Conservation (phyloP, 1,284 basidiomycete species). For the Cutaneotrichosporon cyanovorans region DNA sequence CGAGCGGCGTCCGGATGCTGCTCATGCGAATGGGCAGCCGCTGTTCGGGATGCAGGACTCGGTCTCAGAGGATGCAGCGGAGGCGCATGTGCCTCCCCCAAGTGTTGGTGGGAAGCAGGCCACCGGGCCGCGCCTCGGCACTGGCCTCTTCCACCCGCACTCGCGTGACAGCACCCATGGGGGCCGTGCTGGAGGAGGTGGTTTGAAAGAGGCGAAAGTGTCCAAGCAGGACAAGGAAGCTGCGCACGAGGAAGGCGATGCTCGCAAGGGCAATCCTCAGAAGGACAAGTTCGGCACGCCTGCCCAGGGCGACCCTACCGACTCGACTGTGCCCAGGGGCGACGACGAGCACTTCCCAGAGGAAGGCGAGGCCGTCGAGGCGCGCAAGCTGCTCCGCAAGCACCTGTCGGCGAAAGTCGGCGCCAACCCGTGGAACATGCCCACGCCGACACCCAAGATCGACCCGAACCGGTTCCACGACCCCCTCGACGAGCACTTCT, state of each 20-base stretch:
- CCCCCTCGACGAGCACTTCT: conserved; percentile 75
- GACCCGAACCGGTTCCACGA: conserved; percentile 76
- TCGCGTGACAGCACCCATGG: no score
- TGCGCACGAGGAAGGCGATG: conserved; percentile 15
- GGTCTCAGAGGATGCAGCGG: neutral
- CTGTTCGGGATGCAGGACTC: conserved; percentile 24
- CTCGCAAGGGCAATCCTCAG: neutral
- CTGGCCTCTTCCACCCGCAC: no score
- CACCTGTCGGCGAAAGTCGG: conserved; percentile 54
- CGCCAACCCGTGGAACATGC: conserved; percentile 47
- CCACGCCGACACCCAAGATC: conserved; percentile 61
- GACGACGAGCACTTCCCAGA: conserved; percentile 24
- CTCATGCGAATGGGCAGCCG: conserved; percentile 44
- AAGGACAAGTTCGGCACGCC: conserved; percentile 49
- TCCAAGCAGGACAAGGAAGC: conserved; percentile 19
- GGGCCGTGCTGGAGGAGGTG: no score
- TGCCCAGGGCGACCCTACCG: conserved; percentile 51
- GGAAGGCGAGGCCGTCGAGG: conserved; percentile 49
- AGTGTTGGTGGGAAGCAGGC: no score
- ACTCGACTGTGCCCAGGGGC: conserved; percentile 42
- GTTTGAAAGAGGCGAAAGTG: conserved; percentile 22
- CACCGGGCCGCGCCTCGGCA: no score
- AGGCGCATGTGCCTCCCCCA: no score
- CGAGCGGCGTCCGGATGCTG: conserved; percentile 43
- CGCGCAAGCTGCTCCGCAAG: conserved; percentile 53